These are phyloP conservation scores for Pythium volutum DNA, from an alignment of 352 stramenopile species.

Conservation along the genomic window DNA sequence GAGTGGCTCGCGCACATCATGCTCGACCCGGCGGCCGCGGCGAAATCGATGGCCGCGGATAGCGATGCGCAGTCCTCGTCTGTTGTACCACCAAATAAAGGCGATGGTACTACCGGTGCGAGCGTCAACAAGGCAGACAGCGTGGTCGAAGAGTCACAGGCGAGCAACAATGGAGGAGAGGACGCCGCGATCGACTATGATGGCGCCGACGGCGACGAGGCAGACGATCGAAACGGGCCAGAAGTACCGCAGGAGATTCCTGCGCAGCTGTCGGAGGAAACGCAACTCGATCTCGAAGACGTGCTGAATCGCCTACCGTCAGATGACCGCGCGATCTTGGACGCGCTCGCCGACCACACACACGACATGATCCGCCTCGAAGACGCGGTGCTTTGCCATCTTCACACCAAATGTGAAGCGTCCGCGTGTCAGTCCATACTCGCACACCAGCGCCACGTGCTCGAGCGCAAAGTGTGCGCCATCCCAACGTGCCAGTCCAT, in stretches of 20 bases:
- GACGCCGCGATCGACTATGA: conserved; percentile 11
- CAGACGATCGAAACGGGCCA: background rate
- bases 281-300: conserved; percentile 25
- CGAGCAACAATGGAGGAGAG: background rate
- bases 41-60: background rate
- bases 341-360: conserved; percentile 36
- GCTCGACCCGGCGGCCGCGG: background rate
- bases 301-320: conserved; percentile 27
- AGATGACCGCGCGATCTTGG: conserved; percentile 24
- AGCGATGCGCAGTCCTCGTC: too few species aligned
- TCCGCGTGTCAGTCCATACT: conserved; percentile 20
- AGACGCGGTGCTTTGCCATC: conserved; percentile 29
- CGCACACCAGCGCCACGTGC: conserved; percentile 21
- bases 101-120: background rate
- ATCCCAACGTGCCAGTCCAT: conserved; percentile 25
- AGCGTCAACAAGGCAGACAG: background rate
- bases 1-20: conserved; percentile 21
- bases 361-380: conserved; percentile 29
- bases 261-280: conserved; percentile 14
- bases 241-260: conserved; percentile 23
- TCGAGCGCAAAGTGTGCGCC: conserved; percentile 20
- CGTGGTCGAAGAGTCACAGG: conserved; percentile 10
- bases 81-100: background rate
- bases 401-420: conserved; percentile 29
- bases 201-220: background rate